phyloP scores from a whole-genome alignment of 176 grass and related monocot genomes.

The Cenchrus fungigraminus region DNA sequence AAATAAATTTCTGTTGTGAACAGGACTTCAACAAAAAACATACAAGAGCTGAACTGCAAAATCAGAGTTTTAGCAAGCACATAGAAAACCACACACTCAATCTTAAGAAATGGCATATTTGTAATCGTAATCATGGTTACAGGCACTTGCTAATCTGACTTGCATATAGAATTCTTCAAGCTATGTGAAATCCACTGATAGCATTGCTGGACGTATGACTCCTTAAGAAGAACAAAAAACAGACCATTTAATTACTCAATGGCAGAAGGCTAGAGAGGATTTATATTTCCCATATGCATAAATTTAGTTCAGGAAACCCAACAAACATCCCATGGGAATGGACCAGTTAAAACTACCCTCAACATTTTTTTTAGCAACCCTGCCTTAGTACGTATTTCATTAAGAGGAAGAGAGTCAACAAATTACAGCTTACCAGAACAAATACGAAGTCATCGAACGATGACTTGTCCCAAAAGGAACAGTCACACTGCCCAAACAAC shows the following conservation, averaged over 20 bases:
- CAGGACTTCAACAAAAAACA: not conserved
- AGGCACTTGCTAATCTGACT: not conserved
- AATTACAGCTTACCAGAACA: too few species aligned
- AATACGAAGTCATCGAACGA: too few species aligned
- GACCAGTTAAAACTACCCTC: conserved; percentile 7
- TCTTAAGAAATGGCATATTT: too few species aligned
- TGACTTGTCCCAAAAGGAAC: not conserved
- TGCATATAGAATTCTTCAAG: not conserved
- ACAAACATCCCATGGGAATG: not conserved
- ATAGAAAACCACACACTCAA: not conserved
- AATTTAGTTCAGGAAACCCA: conserved; percentile 2
- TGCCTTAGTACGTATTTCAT: too few species aligned
- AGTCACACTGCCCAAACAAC: conserved; percentile 25
- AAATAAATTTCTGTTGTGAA: not conserved
- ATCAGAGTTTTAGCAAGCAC: not conserved
- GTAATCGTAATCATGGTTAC: not conserved
- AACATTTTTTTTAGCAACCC: too few species aligned
- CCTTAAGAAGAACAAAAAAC: not conserved
- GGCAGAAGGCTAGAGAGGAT: not conserved
- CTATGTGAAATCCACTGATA: not conserved
- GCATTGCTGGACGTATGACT: not conserved
- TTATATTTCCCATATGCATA: not conserved
- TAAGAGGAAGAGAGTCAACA: too few species aligned
- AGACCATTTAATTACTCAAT: not conserved
- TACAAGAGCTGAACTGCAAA: not conserved